A percentile compares a stretch with the other conserved stretches of the same genome.
These are phyloP conservation scores for Biscogniauxia mediterranea DNA, from an alignment of 2,329 filamentous ascomycete genomes.

Conservation along the genomic window DNA sequence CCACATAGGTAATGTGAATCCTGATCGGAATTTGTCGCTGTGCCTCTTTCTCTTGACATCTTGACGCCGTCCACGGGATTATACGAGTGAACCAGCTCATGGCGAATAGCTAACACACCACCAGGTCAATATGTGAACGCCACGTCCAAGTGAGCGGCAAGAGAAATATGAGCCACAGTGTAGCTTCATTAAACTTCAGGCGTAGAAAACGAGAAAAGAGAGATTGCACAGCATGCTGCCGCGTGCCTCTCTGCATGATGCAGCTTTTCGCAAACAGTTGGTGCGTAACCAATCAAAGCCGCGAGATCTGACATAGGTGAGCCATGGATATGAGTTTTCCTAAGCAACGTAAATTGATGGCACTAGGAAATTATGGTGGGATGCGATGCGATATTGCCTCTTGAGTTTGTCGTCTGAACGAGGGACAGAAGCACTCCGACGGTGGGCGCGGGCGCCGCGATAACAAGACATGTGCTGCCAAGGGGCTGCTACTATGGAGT, in stretches of 20 bases:
- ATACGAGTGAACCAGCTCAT: background rate
- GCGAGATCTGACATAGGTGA: background rate
- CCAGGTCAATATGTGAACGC: background rate
- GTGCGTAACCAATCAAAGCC: background rate
- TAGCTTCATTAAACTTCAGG: background rate
- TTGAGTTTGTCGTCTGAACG: background rate
- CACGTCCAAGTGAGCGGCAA: background rate
- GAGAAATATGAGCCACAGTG: background rate
- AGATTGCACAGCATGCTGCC: constrained; percentile 6
- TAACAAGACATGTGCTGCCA: background rate
- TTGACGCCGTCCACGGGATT: background rate
- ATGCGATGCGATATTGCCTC: background rate
- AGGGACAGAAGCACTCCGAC: background rate
- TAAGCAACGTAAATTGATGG: constrained; percentile 1
- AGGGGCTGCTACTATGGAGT: constrained; percentile 5
- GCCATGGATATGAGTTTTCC: constrained; percentile 1
- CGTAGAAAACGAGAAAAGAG: background rate
- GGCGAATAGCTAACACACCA: background rate
- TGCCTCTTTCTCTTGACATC: background rate
- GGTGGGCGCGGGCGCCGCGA: background rate
- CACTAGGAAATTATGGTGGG: background rate
- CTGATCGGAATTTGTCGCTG: constrained; percentile 1
- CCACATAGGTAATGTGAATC: constrained; percentile 4
- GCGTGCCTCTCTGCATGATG: constrained; percentile 5
- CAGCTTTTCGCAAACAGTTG: constrained; percentile 3